These are phyloP conservation scores for Podospora anserina DNA, from an alignment of 495 filamentous ascomycete genomes.

Conservation along the genomic window DNA sequence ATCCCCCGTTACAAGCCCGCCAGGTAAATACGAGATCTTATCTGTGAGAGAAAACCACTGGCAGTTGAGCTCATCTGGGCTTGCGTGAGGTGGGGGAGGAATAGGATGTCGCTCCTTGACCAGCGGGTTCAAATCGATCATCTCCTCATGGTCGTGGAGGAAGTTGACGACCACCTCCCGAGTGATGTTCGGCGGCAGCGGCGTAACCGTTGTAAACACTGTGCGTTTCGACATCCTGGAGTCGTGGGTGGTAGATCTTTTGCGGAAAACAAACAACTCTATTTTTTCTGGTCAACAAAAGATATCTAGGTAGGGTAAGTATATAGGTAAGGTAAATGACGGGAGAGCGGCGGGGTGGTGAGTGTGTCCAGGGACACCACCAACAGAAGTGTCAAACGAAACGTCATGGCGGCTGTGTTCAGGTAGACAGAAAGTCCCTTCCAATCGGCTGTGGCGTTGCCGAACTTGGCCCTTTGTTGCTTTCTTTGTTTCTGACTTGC, in stretches of 20 bases:
- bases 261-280: background rate
- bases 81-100: slow-evolving; percentile 58
- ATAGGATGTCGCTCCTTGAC: slow-evolving; percentile 66
- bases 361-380: background rate
- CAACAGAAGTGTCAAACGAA: background rate
- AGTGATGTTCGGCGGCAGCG: slow-evolving; percentile 62
- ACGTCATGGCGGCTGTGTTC: slow-evolving; percentile 1
- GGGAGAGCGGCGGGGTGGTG: background rate
- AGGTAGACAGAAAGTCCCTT: background rate
- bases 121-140: slow-evolving; percentile 80
- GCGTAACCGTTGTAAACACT: slow-evolving; percentile 66
- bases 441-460: slow-evolving; percentile 5
- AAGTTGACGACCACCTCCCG: slow-evolving; percentile 65
- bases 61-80: slow-evolving; percentile 62
- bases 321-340: background rate
- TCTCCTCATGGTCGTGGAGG: slow-evolving; percentile 67
- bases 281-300: background rate
- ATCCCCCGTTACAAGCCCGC: slow-evolving; percentile 58
- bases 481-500: background rate
- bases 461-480: slow-evolving; percentile 7
- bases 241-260: background rate
- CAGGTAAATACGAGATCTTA: slow-evolving; percentile 69
- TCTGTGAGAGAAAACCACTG: slow-evolving; percentile 72
- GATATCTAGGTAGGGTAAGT: background rate
- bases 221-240: slow-evolving; percentile 53